Conservation (phyloP, 2,329 filamentous ascomycete genomes). For the Incumbomyces lentus region DNA sequence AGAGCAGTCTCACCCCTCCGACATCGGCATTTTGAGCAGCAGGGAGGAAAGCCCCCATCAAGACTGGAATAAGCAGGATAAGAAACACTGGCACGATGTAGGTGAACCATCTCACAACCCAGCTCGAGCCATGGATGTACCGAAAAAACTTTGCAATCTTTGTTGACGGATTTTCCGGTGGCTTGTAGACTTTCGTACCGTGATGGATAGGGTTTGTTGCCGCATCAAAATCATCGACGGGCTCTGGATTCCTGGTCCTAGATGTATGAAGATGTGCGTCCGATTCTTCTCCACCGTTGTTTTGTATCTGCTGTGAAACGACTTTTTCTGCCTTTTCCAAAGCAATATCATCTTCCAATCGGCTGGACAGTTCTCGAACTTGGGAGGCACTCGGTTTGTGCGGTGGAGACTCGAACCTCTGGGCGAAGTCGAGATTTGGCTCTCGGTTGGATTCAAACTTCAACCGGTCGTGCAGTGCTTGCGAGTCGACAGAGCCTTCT, state of each 20-base stretch:
- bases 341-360: slow-evolving; percentile 56
- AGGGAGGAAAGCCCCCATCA: slow-evolving; percentile 49
- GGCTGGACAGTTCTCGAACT: slow-evolving; percentile 48
- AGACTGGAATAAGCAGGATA: slow-evolving; percentile 56
- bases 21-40: slow-evolving; percentile 50
- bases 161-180: slow-evolving; percentile 52
- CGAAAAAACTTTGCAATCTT: slow-evolving; percentile 56
- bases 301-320: slow-evolving; percentile 14
- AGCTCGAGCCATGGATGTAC: slow-evolving; percentile 53
- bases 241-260: slow-evolving; percentile 45
- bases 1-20: slow-evolving; percentile 67
- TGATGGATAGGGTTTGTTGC: slow-evolving; percentile 61
- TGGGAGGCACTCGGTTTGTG: slow-evolving; percentile 41
- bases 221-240: slow-evolving; percentile 56
- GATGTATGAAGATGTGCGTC: slow-evolving; percentile 40
- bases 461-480: slow-evolving; percentile 33
- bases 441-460: slow-evolving; percentile 38
- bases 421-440: background rate
- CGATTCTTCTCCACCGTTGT: slow-evolving; percentile 20
- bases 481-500: slow-evolving; percentile 24
- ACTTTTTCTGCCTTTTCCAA: slow-evolving; percentile 54
- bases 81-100: slow-evolving; percentile 58
- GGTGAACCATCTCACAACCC: slow-evolving; percentile 57
- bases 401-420: slow-evolving; percentile 21
- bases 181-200: slow-evolving; percentile 53